Conservation (phyloP, 768 basidiomycete genomes). For the Suillus sp. region DNA sequence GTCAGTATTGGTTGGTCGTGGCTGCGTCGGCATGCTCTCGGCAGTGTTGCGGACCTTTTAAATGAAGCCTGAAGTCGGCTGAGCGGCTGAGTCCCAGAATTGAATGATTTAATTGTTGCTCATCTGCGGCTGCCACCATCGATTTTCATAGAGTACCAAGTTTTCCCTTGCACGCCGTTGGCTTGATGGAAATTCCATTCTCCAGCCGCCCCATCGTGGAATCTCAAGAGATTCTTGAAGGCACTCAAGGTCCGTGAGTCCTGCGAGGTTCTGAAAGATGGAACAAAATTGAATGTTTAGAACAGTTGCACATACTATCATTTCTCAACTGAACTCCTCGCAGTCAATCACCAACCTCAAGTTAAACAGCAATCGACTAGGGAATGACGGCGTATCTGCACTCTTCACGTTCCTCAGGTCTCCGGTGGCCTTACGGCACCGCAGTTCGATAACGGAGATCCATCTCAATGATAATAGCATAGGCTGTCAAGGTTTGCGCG, state of each 20-base stretch:
- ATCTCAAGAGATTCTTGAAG: conserved; percentile 4
- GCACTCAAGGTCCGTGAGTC: conserved; percentile 1
- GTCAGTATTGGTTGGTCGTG: no score
- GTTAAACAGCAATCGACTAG: conserved; percentile 57
- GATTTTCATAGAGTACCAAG: background rate
- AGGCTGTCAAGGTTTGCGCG: conserved; percentile 52
- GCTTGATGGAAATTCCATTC: background rate
- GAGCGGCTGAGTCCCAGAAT: no score
- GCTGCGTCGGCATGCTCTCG: no score
- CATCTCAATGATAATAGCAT: conserved; percentile 56
- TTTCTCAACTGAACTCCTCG: conserved; percentile 46
- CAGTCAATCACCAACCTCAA: conserved; percentile 50
- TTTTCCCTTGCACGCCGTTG: no score
- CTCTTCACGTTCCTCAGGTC: conserved; percentile 53
- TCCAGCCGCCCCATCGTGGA: background rate
- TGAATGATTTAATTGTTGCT: background rate
- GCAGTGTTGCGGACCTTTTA: no score
- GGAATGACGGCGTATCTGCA: conserved; percentile 54
- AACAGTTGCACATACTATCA: conserved; percentile 55
- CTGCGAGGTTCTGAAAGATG: background rate
- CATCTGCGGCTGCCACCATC: background rate
- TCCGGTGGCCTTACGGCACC: conserved; percentile 45
- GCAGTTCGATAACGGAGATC: conserved; percentile 48
- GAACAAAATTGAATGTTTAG: background rate
- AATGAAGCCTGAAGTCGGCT: no score